A percentile compares a stretch with the other conserved stretches of the same genome.
These are phyloP conservation scores for Tricladium varicosporioides DNA, from an alignment of 2,329 filamentous ascomycete species.

Conservation along the genomic window DNA sequence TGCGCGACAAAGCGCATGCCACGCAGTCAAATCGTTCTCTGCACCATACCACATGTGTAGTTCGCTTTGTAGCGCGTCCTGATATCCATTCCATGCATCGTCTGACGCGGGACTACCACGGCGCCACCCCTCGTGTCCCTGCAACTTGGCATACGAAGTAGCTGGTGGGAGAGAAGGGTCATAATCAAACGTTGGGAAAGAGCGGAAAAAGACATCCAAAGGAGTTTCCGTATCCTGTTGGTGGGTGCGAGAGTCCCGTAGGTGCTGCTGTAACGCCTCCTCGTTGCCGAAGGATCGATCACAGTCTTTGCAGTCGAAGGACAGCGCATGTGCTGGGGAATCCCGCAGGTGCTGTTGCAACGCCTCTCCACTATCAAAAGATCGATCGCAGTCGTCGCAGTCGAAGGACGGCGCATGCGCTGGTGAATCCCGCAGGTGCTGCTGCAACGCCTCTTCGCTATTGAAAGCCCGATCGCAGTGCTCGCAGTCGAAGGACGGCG, in stretches of 20 bases:
- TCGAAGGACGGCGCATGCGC: too few species aligned
- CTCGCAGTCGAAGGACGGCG: too few species aligned
- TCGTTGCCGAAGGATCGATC: constrained; percentile 24
- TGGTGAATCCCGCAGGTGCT: constrained; percentile 21
- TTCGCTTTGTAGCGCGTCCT: constrained; percentile 25
- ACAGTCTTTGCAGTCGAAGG: constrained; percentile 19
- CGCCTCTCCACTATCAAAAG: too few species aligned
- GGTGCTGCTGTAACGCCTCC: constrained; percentile 24
- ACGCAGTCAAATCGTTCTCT: constrained; percentile 26
- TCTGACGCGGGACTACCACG: constrained; percentile 13
- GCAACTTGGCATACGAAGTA: constrained; percentile 31
- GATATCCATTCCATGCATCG: constrained; percentile 23
- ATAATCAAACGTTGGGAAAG: constrained; percentile 29
- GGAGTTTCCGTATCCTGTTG: constrained; percentile 21
- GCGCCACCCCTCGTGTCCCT: constrained; percentile 23
- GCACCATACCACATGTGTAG: constrained; percentile 23
- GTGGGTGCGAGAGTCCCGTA: constrained; percentile 3
- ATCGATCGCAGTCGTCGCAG: too few species aligned
- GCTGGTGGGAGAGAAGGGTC: constrained; percentile 28
- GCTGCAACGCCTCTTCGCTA: constrained; percentile 24
- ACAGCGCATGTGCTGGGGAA: neutral
- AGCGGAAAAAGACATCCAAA: constrained; percentile 25
- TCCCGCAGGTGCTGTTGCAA: too few species aligned
- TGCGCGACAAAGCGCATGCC: constrained; percentile 24
- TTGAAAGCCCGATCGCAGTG: constrained; percentile 8